These are phyloP conservation scores for Pleurotus giganteus DNA, from an alignment of 768 basidiomycete species.

Conservation along the genomic window DNA sequence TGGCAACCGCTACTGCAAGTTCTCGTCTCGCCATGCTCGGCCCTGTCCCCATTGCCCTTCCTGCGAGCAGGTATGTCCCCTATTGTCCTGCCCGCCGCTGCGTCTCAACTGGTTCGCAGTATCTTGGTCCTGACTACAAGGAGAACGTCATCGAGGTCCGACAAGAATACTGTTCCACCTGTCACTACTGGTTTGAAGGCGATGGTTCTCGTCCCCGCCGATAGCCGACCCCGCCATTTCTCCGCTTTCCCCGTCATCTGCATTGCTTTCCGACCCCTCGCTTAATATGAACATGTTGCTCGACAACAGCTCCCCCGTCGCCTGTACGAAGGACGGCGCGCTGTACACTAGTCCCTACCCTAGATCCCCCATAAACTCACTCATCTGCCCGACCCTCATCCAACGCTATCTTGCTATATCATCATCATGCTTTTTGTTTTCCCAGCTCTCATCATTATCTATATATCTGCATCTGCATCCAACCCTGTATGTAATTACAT, in stretches of 20 bases:
- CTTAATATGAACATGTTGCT: neutral
- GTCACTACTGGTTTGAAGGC: slow-evolving; percentile 58
- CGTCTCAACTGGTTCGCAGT: slow-evolving; percentile 39
- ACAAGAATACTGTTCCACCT: slow-evolving; percentile 52
- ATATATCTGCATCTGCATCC: neutral
- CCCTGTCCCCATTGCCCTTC: slow-evolving; percentile 38
- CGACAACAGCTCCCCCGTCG: neutral
- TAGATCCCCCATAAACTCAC: neutral
- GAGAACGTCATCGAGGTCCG: slow-evolving; percentile 57
- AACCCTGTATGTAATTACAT: neutral
- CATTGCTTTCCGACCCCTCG: slow-evolving; percentile 1
- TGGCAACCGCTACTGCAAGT: slow-evolving; percentile 37
- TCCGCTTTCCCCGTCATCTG: slow-evolving; percentile 5
- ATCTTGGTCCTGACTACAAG: slow-evolving; percentile 65
- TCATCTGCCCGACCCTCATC: neutral
- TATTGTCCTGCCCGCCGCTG: neutral
- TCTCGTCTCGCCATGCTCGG: slow-evolving; percentile 29
- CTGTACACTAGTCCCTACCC: neutral
- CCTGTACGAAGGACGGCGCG: neutral
- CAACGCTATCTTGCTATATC: slow-evolving; percentile 3
- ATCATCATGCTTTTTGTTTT: slow-evolving; percentile 1
- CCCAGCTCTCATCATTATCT: slow-evolving; percentile 2
- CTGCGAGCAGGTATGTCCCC: slow-evolving; percentile 41
- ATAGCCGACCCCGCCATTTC: slow-evolving; percentile 17
- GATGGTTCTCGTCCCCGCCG: slow-evolving; percentile 39